Conservation (phyloP, 225 moss, liverwort and hornwort species). For the Asterella californica region DNA sequence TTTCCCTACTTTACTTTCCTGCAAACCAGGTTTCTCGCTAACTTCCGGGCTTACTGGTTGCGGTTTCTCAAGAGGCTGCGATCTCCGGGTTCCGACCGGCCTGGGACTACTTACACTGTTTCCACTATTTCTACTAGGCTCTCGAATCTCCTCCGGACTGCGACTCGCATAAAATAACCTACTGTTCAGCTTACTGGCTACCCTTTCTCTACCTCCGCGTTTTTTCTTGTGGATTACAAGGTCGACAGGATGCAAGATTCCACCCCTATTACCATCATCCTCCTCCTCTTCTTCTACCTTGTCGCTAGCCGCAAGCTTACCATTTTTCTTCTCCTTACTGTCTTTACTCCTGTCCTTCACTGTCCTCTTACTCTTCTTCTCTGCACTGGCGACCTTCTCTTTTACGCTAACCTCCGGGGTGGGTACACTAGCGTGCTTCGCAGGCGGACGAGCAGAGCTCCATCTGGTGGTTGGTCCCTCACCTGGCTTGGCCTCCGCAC, state of each 20-base stretch:
- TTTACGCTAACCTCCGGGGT: slow-evolving; percentile 20
- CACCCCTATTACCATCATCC: slow-evolving; percentile 49
- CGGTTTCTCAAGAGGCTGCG: slow-evolving; percentile 11
- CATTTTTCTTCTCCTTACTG: slow-evolving; percentile 42
- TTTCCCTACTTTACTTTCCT: slow-evolving; percentile 36
- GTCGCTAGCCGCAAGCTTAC: slow-evolving; percentile 41
- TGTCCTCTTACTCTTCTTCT: slow-evolving; percentile 55
- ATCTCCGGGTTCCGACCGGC: slow-evolving; percentile 20
- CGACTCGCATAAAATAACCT: slow-evolving; percentile 29
- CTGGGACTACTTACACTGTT: slow-evolving; percentile 21
- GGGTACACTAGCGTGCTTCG: slow-evolving; percentile 27
- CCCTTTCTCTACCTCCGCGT: slow-evolving; percentile 91
- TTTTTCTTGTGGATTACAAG: slow-evolving; percentile 97
- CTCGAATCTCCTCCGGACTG: slow-evolving; percentile 20
- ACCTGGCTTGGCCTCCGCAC: slow-evolving; percentile 25
- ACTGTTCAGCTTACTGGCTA: slow-evolving; percentile 63
- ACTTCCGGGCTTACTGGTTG: slow-evolving; percentile 24
- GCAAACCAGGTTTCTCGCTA: slow-evolving; percentile 30
- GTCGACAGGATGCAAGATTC: slow-evolving; percentile 88
- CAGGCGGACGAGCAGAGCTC: slow-evolving; percentile 49
- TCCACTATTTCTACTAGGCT: slow-evolving; percentile 25
- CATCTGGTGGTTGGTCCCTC: slow-evolving; percentile 34
- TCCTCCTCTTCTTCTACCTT: slow-evolving; percentile 61
- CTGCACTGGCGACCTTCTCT: slow-evolving; percentile 24
- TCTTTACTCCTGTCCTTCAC: slow-evolving; percentile 48